These are phyloP conservation scores for Vaccinium macrocarpon DNA, from an alignment of 148 eudicot species.

Conservation along the genomic window DNA sequence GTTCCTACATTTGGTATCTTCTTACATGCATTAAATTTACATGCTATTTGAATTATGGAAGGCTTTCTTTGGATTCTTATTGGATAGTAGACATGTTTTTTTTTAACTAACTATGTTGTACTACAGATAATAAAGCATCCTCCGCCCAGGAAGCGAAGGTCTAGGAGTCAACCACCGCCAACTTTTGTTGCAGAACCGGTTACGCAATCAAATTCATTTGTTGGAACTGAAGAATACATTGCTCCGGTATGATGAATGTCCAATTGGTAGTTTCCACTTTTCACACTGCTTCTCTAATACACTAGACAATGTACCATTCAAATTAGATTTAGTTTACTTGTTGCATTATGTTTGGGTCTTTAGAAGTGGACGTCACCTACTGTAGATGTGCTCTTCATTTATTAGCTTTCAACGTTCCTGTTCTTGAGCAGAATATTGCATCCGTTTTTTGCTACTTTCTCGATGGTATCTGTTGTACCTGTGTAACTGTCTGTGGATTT, in stretches of 20 bases:
- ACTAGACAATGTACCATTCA: not conserved
- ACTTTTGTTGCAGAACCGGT: slow-evolving; percentile 81
- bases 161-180: slow-evolving; percentile 73
- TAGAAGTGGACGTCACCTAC: not conserved
- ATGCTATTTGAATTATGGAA: not conserved
- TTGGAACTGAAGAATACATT: slow-evolving; percentile 98
- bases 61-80: not conserved
- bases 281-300: not conserved
- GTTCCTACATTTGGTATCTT: not conserved
- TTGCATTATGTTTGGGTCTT: slow-evolving; percentile 1
- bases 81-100: not conserved
- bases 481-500: not conserved
- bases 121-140: slow-evolving; percentile 79
- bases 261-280: not conserved
- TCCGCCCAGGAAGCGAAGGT: slow-evolving; percentile 55
- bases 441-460: not conserved
- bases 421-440: not conserved
- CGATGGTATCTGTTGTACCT: not conserved
- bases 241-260: slow-evolving; percentile 67
- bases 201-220: slow-evolving; percentile 91
- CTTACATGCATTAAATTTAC: not conserved
- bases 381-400: not conserved
- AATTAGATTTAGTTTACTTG: not conserved
- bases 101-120: slow-evolving; percentile 5
- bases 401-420: not conserved